These are phyloP conservation scores for Amphirosellinia nigrospora DNA, from an alignment of 495 filamentous ascomycete genomes.

Conservation along the genomic window DNA sequence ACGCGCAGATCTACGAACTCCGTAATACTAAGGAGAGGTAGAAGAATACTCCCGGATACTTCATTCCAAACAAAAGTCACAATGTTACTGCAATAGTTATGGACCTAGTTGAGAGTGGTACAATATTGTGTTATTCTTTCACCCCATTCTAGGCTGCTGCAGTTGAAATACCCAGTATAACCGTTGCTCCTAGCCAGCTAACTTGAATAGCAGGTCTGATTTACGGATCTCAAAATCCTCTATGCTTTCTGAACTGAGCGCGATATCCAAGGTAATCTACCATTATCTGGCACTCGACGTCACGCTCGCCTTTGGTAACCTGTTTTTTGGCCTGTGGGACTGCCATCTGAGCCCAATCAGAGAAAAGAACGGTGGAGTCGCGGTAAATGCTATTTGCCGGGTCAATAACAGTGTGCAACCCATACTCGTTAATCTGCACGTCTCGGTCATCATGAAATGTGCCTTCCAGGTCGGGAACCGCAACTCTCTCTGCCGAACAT, in stretches of 20 bases:
- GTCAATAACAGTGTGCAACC: neutral
- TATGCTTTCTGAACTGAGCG: too few species aligned
- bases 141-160: too few species aligned
- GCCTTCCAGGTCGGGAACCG: neutral
- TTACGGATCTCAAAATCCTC: too few species aligned
- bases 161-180: too few species aligned
- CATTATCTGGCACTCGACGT: neutral
- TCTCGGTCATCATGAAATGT: neutral
- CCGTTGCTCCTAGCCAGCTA: too few species aligned
- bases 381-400: neutral
- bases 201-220: too few species aligned
- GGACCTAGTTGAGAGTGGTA: neutral
- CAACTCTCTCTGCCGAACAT: neutral
- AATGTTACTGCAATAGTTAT: neutral
- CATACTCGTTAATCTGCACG: neutral
- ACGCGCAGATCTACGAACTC: neutral
- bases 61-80: neutral
- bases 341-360: neutral
- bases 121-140: neutral
- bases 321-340: neutral
- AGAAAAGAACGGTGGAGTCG: neutral
- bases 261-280: neutral
- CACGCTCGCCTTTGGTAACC: neutral
- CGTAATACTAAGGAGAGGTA: neutral
- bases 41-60: neutral